Evolutionary conservation across 305 asterid genomes (phyloP).

Genomic region (Fraxinus latifolia): DNA sequence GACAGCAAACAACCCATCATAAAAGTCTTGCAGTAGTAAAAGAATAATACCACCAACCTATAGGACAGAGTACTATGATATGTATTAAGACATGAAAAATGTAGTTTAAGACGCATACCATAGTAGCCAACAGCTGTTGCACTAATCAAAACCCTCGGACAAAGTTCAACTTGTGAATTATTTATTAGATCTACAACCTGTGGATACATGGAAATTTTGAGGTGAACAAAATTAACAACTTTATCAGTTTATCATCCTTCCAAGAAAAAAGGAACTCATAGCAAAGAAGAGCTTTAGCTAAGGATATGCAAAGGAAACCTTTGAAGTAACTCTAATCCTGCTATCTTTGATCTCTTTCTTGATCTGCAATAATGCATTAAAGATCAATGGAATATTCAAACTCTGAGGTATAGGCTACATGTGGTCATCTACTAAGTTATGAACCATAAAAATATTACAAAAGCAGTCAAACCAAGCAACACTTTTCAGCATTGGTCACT

Average conservation of each 20-base stretch:
- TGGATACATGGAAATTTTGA: slow-evolving; percentile 8
- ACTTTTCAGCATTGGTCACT: neutral
- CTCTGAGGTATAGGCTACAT: neutral
- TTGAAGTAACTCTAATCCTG: slow-evolving; percentile 77
- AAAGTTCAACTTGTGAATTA: slow-evolving; percentile 42
- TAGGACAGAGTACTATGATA: neutral
- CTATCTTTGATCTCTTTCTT: slow-evolving; percentile 89
- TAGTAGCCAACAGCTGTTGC: slow-evolving; percentile 93
- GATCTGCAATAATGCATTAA: slow-evolving; percentile 46
- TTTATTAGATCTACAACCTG: slow-evolving; percentile 77
- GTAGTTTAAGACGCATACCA: slow-evolving; percentile 42
- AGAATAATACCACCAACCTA: neutral
- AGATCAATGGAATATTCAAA: slow-evolving; percentile 15
- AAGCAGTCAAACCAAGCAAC: neutral
- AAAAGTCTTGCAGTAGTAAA: neutral
- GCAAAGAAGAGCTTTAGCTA: slow-evolving; percentile 11
- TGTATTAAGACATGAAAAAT: neutral
- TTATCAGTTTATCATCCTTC: neutral
- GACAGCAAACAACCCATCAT: neutral
- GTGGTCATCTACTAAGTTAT: neutral
- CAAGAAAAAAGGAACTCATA: neutral
- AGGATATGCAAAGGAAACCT: slow-evolving; percentile 35
- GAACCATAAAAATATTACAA: neutral
- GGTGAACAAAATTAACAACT: neutral
- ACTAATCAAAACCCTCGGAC: slow-evolving; percentile 78